Evolutionary conservation across 2,329 filamentous ascomycete species (phyloP).

Genomic region (Cordyceps fumosorosea): DNA sequence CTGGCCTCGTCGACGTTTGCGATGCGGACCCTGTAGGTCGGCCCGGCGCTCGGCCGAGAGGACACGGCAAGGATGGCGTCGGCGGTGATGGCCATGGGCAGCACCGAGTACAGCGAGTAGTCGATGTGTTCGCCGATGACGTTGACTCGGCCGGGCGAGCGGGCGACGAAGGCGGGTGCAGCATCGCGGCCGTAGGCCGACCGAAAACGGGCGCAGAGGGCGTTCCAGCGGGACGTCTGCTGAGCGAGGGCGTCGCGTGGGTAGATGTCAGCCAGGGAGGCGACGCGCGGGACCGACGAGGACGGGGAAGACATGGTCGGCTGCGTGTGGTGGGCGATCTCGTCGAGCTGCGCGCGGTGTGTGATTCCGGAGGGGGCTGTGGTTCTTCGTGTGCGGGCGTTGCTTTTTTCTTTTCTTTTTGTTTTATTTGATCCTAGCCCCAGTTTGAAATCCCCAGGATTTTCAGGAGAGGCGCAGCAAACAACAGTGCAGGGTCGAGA

Average conservation of each 20-base stretch:
- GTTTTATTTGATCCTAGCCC: background rate
- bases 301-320: constrained; percentile 3
- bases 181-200: constrained; percentile 53
- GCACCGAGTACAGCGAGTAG: constrained; percentile 92
- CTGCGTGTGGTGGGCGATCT: background rate
- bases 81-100: constrained; percentile 91
- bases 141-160: constrained; percentile 91
- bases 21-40: constrained; percentile 63
- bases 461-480: no score
- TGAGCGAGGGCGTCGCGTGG: constrained; percentile 60
- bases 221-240: constrained; percentile 70
- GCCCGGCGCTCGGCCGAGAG: constrained; percentile 37
- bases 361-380: background rate
- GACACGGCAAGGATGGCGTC: constrained; percentile 83
- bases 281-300: constrained; percentile 60
- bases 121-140: constrained; percentile 99
- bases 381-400: background rate
- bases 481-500: background rate
- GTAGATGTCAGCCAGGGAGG: constrained; percentile 76
- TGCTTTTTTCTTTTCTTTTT: no score
- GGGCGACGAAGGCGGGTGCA: constrained; percentile 71
- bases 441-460: background rate
- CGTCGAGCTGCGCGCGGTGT: background rate
- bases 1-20: constrained; percentile 73
- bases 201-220: constrained; percentile 64